These are phyloP conservation scores for Talaromyces liani DNA, from an alignment of 495 filamentous ascomycete species.

Conservation along the genomic window DNA sequence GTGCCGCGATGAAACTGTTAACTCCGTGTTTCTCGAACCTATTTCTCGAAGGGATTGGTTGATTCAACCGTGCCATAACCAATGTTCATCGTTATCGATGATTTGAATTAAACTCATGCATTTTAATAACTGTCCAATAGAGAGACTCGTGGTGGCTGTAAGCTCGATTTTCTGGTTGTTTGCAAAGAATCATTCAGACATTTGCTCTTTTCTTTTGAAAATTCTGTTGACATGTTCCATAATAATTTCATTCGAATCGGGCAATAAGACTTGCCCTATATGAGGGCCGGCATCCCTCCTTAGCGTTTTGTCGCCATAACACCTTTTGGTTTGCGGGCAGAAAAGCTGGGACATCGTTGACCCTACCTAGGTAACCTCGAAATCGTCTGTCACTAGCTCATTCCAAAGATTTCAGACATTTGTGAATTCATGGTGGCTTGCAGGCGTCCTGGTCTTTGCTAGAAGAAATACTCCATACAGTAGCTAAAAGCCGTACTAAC, in stretches of 20 bases:
- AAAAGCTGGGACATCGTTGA: neutral
- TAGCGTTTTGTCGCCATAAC: neutral
- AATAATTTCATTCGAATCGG: neutral
- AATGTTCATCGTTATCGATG: neutral
- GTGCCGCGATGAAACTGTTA: neutral
- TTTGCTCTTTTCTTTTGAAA: neutral
- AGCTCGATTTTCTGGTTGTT: neutral
- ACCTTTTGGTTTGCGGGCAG: too few species aligned
- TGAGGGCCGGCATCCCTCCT: neutral
- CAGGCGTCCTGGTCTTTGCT: neutral
- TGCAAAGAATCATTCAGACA: neutral
- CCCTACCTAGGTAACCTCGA: neutral
- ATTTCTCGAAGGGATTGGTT: neutral
- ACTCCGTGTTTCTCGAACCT: neutral
- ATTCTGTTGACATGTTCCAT: neutral
- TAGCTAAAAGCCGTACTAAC: neutral
- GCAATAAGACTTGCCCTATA: neutral
- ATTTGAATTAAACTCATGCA: neutral
- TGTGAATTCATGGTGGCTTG: neutral
- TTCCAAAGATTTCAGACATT: neutral
- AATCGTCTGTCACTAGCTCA: neutral
- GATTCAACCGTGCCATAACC: neutral
- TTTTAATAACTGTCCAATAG: neutral
- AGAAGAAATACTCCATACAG: neutral
- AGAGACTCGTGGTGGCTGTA: neutral